Percentiles rank a stretch among this genome's conserved stretches.
Conservation (phyloP, 257 asterid genomes). For the Rhazya stricta region DNA sequence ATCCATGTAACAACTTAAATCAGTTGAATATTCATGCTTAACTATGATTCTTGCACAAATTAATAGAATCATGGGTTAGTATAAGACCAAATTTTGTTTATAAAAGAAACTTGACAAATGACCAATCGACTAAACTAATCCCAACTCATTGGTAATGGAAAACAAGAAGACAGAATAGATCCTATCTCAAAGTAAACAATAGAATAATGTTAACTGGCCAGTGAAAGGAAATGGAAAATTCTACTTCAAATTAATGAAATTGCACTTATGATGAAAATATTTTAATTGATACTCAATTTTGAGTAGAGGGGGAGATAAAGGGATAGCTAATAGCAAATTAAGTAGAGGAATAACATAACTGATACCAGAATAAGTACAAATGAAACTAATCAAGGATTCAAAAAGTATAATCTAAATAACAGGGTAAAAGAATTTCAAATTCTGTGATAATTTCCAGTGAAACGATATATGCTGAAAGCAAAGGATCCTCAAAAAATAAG, state of each 20-base stretch:
- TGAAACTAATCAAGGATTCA: not conserved
- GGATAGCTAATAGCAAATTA: not conserved
- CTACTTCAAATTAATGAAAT: not conserved
- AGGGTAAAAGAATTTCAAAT: not conserved
- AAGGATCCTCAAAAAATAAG: not conserved
- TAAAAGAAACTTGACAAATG: not conserved
- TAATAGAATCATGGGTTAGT: too few relatives aligned
- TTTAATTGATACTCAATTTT: not conserved
- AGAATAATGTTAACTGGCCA: not conserved
- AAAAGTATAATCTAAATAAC: not conserved
- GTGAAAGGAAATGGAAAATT: not conserved
- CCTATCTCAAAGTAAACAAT: not conserved
- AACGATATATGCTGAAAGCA: not conserved
- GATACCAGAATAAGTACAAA: not conserved
- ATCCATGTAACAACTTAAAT: too few relatives aligned
- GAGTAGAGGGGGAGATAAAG: not conserved
- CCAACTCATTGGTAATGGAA: not conserved
- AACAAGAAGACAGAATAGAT: not conserved
- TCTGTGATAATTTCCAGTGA: not conserved
- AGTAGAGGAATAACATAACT: not conserved
- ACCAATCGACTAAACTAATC: not conserved
- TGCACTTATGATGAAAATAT: not conserved
- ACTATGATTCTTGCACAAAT: not conserved
- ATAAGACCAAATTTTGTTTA: not conserved
- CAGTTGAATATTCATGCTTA: too few relatives aligned